These are phyloP conservation scores for Candida suzukii DNA, from an alignment of 805 yeast genomes.

Conservation along the genomic window DNA sequence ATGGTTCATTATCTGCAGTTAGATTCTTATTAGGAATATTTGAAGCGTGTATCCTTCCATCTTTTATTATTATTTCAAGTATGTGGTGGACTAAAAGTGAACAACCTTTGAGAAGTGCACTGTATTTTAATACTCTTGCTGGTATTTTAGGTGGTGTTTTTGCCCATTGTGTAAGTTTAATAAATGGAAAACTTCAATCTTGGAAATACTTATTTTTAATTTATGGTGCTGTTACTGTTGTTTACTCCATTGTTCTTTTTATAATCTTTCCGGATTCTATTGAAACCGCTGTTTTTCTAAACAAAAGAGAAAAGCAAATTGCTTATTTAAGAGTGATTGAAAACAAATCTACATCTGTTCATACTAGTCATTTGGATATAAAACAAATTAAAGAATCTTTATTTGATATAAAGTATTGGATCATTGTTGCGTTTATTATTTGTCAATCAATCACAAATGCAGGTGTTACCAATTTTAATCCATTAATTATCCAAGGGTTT, in stretches of 20 bases:
- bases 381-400: neutral
- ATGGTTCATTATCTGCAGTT: slow-evolving; percentile 34
- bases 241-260: slow-evolving; percentile 14
- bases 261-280: slow-evolving; percentile 37
- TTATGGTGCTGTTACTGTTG: slow-evolving; percentile 35
- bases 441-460: slow-evolving; percentile 26
- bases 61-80: slow-evolving; percentile 23
- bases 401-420: slow-evolving; percentile 7
- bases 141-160: slow-evolving; percentile 5
- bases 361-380: neutral
- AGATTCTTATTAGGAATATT: slow-evolving; percentile 36
- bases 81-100: slow-evolving; percentile 19
- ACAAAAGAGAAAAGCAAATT: slow-evolving; percentile 35
- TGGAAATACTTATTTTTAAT: slow-evolving; percentile 38
- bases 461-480: slow-evolving; percentile 35
- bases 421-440: slow-evolving; percentile 19
- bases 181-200: slow-evolving; percentile 15
- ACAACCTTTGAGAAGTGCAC: slow-evolving; percentile 17
- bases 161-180: slow-evolving; percentile 21
- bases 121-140: slow-evolving; percentile 26
- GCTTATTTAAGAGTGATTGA: slow-evolving; percentile 31
- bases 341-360: slow-evolving; percentile 18
- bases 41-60: slow-evolving; percentile 32
- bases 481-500: slow-evolving; percentile 26
- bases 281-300: slow-evolving; percentile 34